phyloP scores from a whole-genome alignment of 2,329 filamentous ascomycete species.

The Fusarium denticulatum region DNA sequence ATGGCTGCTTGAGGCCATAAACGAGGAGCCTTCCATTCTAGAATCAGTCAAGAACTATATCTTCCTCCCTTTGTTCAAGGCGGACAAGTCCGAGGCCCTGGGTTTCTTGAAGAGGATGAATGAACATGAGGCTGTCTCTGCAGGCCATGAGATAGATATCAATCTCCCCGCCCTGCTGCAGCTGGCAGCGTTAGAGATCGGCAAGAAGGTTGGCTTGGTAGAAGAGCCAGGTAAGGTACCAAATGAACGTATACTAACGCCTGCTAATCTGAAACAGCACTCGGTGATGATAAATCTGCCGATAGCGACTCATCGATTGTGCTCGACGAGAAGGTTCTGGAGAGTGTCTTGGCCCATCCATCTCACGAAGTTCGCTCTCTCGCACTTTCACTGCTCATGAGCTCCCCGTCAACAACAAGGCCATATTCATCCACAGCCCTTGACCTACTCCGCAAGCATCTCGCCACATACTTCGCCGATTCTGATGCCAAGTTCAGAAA shows the following conservation, averaged over 20 bases:
- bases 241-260: neutral
- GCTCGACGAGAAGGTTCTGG: constrained; percentile 57
- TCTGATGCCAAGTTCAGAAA: constrained; percentile 87
- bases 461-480: constrained; percentile 81
- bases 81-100: constrained; percentile 63
- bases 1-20: constrained; percentile 65
- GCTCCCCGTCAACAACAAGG: constrained; percentile 77
- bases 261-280: constrained; percentile 41
- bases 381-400: constrained; percentile 82
- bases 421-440: constrained; percentile 74
- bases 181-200: constrained; percentile 74
- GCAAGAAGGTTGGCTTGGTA: constrained; percentile 75
- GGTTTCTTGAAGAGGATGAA: constrained; percentile 68
- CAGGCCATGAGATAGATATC: constrained; percentile 56
- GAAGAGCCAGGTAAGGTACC: constrained; percentile 68
- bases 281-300: constrained; percentile 34
- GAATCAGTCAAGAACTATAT: constrained; percentile 73
- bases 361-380: constrained; percentile 76
- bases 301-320: constrained; percentile 45
- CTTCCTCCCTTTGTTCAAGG: constrained; percentile 70
- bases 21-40: constrained; percentile 60
- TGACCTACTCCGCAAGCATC: constrained; percentile 68
- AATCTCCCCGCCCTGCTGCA: constrained; percentile 67
- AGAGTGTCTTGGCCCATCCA: constrained; percentile 63
- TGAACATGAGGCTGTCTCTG: constrained; percentile 58